Conservation (phyloP, 768 basidiomycete genomes). For the Trametes coccinea region DNA sequence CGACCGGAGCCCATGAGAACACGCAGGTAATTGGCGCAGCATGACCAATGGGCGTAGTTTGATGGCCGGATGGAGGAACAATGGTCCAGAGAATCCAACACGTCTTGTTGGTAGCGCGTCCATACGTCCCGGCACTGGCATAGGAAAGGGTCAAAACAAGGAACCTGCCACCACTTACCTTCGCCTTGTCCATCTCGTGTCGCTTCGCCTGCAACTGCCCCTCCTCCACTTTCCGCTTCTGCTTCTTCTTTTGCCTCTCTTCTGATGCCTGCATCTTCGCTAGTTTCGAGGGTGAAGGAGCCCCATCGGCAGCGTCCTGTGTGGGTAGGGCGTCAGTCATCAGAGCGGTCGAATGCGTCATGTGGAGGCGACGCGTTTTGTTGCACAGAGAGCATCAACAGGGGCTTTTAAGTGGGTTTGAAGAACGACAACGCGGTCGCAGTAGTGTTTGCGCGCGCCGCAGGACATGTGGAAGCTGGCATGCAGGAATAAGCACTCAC, state of each 20-base stretch:
- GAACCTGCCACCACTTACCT: constrained; percentile 44
- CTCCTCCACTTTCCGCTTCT: constrained; percentile 67
- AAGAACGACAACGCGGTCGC: background rate
- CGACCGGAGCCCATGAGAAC: too few relatives aligned
- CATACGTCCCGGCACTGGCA: background rate
- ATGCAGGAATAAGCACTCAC: constrained; percentile 45
- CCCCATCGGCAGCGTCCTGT: constrained; percentile 40
- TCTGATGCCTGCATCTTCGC: constrained; percentile 40
- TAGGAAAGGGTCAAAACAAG: background rate
- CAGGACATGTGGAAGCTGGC: constrained; percentile 1
- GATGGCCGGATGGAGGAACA: too few relatives aligned
- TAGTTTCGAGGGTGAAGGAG: constrained; percentile 29
- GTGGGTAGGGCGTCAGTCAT: constrained; percentile 15
- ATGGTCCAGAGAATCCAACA: background rate
- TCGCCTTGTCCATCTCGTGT: constrained; percentile 86
- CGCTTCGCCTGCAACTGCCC: constrained; percentile 68
- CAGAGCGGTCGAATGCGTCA: background rate
- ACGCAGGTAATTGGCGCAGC: too few relatives aligned
- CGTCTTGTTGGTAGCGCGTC: background rate
- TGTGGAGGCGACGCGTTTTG: background rate
- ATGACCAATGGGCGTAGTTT: too few relatives aligned
- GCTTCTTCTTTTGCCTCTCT: constrained; percentile 46
- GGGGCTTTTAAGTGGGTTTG: background rate
- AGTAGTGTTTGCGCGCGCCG: constrained; percentile 20
- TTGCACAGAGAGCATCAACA: too few relatives aligned